Evolutionary conservation across 495 filamentous ascomycete genomes (phyloP), one percentile per base, ranked within the genome.

Genomic region (Hyaloscypha hepaticicola): DNA sequence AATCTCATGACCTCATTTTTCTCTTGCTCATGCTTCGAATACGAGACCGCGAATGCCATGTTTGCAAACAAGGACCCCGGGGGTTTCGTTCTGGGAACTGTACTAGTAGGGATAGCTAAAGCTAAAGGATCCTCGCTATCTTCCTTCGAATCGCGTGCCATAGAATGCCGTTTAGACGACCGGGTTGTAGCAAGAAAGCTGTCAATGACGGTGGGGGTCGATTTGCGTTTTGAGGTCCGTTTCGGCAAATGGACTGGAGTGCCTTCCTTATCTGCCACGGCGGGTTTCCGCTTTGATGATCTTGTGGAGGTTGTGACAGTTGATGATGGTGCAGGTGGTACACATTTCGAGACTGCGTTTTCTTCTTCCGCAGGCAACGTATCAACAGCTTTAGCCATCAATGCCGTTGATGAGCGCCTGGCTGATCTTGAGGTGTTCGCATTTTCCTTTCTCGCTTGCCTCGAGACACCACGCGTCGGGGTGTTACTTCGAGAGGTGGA

Each of bases 41-140:
- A 72, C 1, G 68, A 69, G 19, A 72, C 66, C 16, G 68, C 68
- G 58, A 72, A 72, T 22, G 66, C 68, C 70, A 72, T 72, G 12
- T 58, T 55, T 6, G 16, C 27, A 38, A 72, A 72, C 6, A 72
- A 55, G 27, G 55, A 25, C 22, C 50, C 50, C 5, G 50, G 21
- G 9, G 21, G 9, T 33, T 24, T 19, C 33, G 24, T 59, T 48
- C 9, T 27, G 16, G 53, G 27, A 6, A 26, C 19, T 52, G 26
- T 26, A 5, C 4, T 8, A 3, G 34, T 6, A 41, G 38, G 41
- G 16, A 11, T 19, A 12, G 50, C 3, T 11, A 64, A 34, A 25
- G 61, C 55, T 12, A 65, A 38, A n/a, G 70, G 64, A 56, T 67
- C 66, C 21, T 60, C 60, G 26, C 66, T 67, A 22, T 49, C 55